phyloP scores from a whole-genome alignment of 257 asterid genomes.

The Nicotiana attenuata region DNA sequence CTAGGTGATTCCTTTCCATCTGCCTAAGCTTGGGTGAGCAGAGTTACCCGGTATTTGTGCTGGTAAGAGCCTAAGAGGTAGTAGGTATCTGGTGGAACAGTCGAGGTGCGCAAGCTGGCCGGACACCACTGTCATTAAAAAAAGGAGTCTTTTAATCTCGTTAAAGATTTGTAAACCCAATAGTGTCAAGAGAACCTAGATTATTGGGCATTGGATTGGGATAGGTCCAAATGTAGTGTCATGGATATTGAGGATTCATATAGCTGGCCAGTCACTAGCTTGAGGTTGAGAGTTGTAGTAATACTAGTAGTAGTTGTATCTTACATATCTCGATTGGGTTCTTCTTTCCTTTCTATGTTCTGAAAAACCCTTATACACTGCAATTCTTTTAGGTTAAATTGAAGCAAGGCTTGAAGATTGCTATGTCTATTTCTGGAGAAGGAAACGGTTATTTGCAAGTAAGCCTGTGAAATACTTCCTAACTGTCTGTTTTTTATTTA shows the following conservation, averaged over 20 bases:
- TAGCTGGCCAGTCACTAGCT: background rate
- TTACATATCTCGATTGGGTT: background rate
- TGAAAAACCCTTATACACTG: background rate
- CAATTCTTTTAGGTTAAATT: conserved; percentile 52
- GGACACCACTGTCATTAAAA: no score
- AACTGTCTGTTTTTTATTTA: background rate
- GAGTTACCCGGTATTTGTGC: no score
- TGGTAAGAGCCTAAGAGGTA: no score
- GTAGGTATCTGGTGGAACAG: no score
- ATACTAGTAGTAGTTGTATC: background rate
- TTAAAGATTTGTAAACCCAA: background rate
- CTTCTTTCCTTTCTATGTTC: background rate
- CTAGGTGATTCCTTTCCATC: no score
- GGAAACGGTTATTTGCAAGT: conserved; percentile 91
- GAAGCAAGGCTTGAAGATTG: conserved; percentile 84
- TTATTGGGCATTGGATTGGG: background rate
- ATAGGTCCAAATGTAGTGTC: background rate
- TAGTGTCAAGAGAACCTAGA: background rate
- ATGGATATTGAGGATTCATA: background rate
- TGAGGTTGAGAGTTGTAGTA: background rate
- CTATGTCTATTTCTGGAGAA: conserved; percentile 80
- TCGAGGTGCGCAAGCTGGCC: no score
- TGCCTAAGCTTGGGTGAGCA: no score
- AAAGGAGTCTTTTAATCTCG: background rate
- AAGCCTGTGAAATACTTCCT: conserved; percentile 18